Evolutionary conservation across 2,329 filamentous ascomycete genomes (phyloP).

Genomic region (Arthrobotrys sphaeroides): DNA sequence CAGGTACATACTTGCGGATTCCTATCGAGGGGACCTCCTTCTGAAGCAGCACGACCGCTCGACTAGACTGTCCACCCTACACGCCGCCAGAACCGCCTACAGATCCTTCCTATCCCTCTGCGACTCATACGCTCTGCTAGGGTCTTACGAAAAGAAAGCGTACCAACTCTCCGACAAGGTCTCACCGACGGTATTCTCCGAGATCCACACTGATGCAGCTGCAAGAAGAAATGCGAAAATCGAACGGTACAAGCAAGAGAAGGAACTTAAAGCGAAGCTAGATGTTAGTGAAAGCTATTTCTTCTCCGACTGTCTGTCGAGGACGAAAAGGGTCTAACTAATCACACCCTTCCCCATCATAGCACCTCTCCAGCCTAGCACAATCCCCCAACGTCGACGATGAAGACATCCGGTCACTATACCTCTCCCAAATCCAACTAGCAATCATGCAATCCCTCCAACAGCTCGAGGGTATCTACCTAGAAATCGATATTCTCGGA

Average conservation of each 20-base stretch:
- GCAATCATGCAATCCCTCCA: slow-evolving; percentile 83
- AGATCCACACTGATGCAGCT: slow-evolving; percentile 66
- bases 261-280: slow-evolving; percentile 82
- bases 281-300: slow-evolving; percentile 66
- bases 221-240: slow-evolving; percentile 85
- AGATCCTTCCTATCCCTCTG: slow-evolving; percentile 80
- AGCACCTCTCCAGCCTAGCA: slow-evolving; percentile 30
- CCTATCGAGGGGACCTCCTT: slow-evolving; percentile 80
- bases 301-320: neutral
- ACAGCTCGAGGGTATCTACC: slow-evolving; percentile 83
- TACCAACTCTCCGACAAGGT: slow-evolving; percentile 61
- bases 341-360: neutral
- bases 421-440: slow-evolving; percentile 78
- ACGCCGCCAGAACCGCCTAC: slow-evolving; percentile 74
- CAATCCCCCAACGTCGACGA: slow-evolving; percentile 75
- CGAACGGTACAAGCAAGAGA: slow-evolving; percentile 82
- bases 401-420: slow-evolving; percentile 78
- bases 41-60: slow-evolving; percentile 68
- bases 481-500: slow-evolving; percentile 83
- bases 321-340: neutral
- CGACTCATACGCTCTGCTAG: slow-evolving; percentile 80
- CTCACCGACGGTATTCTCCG: slow-evolving; percentile 32
- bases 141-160: slow-evolving; percentile 72
- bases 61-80: slow-evolving; percentile 70
- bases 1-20: slow-evolving; percentile 79